Conservation (phyloP, 345 rosid species). For the Linum tenue region DNA sequence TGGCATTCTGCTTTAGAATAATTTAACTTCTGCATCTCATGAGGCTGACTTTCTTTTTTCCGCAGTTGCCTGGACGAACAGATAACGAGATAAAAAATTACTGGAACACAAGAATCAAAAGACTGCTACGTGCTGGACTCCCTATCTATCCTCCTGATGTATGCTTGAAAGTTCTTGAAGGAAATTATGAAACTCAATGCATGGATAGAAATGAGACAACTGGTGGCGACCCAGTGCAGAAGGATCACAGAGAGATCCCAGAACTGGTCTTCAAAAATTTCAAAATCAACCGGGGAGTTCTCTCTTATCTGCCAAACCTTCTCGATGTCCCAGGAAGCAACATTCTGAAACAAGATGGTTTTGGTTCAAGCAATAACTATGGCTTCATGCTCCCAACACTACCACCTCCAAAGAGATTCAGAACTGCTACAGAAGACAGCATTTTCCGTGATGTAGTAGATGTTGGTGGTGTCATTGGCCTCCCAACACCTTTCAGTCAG, state of each 20-base stretch:
- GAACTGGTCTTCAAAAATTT: slow-evolving; percentile 4
- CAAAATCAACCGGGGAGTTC: neutral
- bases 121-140: slow-evolving; percentile 8
- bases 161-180: neutral
- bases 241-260: slow-evolving; percentile 3
- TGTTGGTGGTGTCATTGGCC: slow-evolving; percentile 2
- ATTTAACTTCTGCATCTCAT: neutral
- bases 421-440: neutral
- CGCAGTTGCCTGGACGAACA: slow-evolving; percentile 8
- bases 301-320: neutral
- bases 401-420: slow-evolving; percentile 1
- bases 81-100: slow-evolving; percentile 9
- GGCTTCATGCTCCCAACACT: slow-evolving; percentile 4
- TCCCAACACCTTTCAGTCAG: neutral
- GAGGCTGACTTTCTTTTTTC: neutral
- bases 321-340: slow-evolving; percentile 1
- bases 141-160: slow-evolving; percentile 10
- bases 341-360: slow-evolving; percentile 1
- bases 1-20: no score
- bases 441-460: neutral
- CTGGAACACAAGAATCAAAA: slow-evolving; percentile 9
- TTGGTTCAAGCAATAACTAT: neutral
- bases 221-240: slow-evolving; percentile 1
- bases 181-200: neutral
- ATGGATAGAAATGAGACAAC: neutral